Evolutionary conservation across 208 protist genomes (phyloP), one percentile per base, ranked within the genome.

Genomic region (Strigomonas galati): DNA sequence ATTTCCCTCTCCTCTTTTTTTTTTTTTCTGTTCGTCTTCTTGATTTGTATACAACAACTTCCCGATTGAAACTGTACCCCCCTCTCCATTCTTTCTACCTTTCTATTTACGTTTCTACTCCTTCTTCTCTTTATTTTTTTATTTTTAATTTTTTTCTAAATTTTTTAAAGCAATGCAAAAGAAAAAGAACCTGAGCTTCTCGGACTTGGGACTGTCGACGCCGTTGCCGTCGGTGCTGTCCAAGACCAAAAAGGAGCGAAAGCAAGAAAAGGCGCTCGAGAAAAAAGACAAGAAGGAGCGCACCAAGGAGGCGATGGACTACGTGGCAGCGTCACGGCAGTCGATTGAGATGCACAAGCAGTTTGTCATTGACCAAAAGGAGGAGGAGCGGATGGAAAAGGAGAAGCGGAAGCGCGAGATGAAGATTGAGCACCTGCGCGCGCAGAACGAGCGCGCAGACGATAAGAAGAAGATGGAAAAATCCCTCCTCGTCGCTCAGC

Each of bases 231-330:
- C 46, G 27, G 70, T 85, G 10, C 67, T 96, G 24, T 57, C 77
- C 5, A 84, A 89, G 57, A 87, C 79, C 12, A 69, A 74, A 37
- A 74, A 80, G 17, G 71, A 87, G 74, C 71, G 81, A 44, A 75
- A 82, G 32, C 70, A 74, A 44, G 86, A 88, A 40, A 73, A 82
- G 64, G 65, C 84, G 46, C 43, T 82, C 17, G 62, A 74, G 21
- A 96, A 94, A 76, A 93, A 91, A 51, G 84, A 86, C 44, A 87
- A 71, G 63, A 90, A 81, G 46, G 65, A 79, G 35, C 74, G 82
- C 31, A 58, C 76, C 32, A 88, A 84, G 52, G 70, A 79, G 30
- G 89, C 87, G 23, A 69, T 85, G 54, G 72, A 74, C 32, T 70
- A 85, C 35, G 73, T 91, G 27, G 78, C 85, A 35, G 58, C 71